Conservation (phyloP, 495 filamentous ascomycete species). For the Bacidia rubella region DNA sequence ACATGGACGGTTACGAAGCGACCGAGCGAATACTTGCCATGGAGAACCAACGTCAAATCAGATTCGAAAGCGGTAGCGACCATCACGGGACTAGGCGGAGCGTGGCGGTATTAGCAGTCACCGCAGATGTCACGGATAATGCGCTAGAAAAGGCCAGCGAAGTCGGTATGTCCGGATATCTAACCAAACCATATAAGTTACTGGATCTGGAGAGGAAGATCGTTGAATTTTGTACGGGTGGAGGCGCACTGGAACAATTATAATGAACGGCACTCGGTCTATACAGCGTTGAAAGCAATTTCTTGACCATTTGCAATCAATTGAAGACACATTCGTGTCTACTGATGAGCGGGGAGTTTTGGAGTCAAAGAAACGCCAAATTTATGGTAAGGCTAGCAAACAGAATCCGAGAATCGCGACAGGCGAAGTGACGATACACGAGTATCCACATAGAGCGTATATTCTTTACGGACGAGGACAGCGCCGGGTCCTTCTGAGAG, state of each 20-base stretch:
- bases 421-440: background rate
- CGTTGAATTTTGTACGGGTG: slow-evolving; percentile 38
- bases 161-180: slow-evolving; percentile 63
- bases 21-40: slow-evolving; percentile 50
- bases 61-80: background rate
- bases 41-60: slow-evolving; percentile 22
- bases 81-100: too few species aligned
- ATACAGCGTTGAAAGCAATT: background rate
- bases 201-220: slow-evolving; percentile 57
- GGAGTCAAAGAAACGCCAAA: background rate
- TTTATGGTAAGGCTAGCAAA: background rate
- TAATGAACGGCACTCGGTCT: too few species aligned
- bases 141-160: slow-evolving; percentile 48
- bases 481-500: too few species aligned
- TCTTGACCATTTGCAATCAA: too few species aligned
- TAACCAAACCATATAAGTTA: slow-evolving; percentile 69
- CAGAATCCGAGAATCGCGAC: background rate
- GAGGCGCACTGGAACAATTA: background rate
- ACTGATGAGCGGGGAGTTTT: background rate
- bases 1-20: slow-evolving; percentile 71
- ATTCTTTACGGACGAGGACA: too few species aligned
- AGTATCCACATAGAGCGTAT: background rate
- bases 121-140: slow-evolving; percentile 60
- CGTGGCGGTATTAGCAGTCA: slow-evolving; percentile 51
- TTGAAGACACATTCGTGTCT: too few species aligned